Evolutionary conservation across 345 rosid genomes (phyloP), one percentile per base, ranked within the genome.

Genomic region (Clarkia xantiana): DNA sequence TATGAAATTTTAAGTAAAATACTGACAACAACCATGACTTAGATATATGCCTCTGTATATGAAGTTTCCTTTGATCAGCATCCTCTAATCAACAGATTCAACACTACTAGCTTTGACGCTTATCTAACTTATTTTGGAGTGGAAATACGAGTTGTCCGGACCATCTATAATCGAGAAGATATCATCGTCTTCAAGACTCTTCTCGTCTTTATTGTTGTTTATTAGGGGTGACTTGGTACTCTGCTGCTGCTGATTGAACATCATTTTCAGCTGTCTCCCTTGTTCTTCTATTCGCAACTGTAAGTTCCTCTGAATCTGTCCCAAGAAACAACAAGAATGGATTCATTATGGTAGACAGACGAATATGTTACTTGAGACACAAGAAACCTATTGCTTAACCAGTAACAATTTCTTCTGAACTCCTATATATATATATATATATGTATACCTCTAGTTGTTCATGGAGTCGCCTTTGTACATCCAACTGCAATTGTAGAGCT

Each of bases 281-380:
- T 91, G 98, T 54, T 81, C 96, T 73, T 91, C 98, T 40, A 86
- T 91, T 40, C 68, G 54, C 62, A 86, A 13, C 48, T 91, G 98
- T 49, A 91, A 65, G 57, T 67, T 78, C 66, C 91, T 65, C 54
- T 84, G 98, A 63, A 83, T 76, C 98, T 91, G 62, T 14, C 9
- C 6, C 11, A 34, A 20, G 45, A 49, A 10, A 18, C n/a, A 14
- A 23, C 20, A 14, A 1, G 11, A 46, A 19, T 13, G 29, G 42
- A 45, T 17, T 18, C 44, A n/a, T 3, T 13, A 52, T 15, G 25
- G 25, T 22, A 42, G 50, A 54, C 34, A 20, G 10, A 13, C 17
- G 0, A 34, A 19, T 20, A 44, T 29, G 48, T 54, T 2, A 22
- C 25, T 4, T 29, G 36, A 29, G 36, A 29, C 8, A 1, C 6